Conservation (phyloP, 805 yeast genomes). For the Yarrowia sp. region DNA sequence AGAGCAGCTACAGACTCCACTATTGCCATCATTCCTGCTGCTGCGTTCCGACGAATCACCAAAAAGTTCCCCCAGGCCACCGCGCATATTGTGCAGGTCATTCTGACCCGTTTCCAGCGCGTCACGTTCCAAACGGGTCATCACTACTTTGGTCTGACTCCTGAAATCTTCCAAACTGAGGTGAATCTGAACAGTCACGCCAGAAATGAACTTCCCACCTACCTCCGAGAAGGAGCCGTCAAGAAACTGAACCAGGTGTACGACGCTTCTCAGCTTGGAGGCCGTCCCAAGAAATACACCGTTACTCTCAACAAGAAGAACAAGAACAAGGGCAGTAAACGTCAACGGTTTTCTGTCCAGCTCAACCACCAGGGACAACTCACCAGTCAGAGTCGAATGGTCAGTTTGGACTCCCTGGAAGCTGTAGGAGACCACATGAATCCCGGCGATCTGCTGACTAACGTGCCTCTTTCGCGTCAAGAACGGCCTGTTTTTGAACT, state of each 20-base stretch:
- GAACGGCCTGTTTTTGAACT: conserved; percentile 18
- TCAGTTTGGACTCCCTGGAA: conserved; percentile 29
- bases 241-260: conserved; percentile 28
- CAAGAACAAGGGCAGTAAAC: conserved; percentile 20
- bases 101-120: conserved; percentile 76
- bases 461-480: conserved; percentile 52
- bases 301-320: conserved; percentile 19
- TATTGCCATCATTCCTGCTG: conserved; percentile 85
- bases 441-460: conserved; percentile 83
- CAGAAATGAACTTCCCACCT: conserved; percentile 55
- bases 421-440: conserved; percentile 44
- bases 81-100: conserved; percentile 91
- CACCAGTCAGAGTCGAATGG: background rate
- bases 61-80: conserved; percentile 80
- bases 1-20: conserved; percentile 74
- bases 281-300: conserved; percentile 15
- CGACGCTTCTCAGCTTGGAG: conserved; percentile 15
- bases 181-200: conserved; percentile 53
- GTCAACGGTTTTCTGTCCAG: conserved; percentile 23
- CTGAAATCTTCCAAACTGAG: conserved; percentile 77
- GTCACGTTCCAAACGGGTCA: conserved; percentile 92
- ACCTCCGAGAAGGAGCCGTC: conserved; percentile 33
- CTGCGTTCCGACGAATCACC: conserved; percentile 70
- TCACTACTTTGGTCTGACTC: conserved; percentile 76
- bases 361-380: conserved; percentile 2